phyloP scores from a whole-genome alignment of 345 rosid genomes.

The Nasturtium officinale region DNA sequence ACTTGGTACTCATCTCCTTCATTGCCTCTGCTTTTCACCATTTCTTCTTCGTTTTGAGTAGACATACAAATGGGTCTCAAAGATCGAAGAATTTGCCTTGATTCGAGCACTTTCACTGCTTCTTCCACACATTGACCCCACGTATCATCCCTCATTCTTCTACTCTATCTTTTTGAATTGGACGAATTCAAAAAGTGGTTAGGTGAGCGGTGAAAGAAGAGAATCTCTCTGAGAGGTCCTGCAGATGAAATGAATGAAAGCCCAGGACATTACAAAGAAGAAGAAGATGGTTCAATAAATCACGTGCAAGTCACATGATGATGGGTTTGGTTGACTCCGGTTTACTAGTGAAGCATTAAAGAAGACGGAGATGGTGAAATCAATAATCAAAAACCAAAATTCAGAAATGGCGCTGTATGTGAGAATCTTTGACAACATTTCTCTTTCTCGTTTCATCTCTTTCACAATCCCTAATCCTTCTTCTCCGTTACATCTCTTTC shows the following conservation, averaged over 20 bases:
- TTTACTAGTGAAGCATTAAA: constrained; percentile 10
- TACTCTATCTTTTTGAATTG: not conserved
- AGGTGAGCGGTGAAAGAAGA: not conserved
- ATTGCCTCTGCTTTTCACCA: not conserved
- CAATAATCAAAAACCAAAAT: not conserved
- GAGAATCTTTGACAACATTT: constrained; percentile 53
- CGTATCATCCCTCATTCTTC: constrained; percentile 41
- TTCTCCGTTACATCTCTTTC: constrained; percentile 36
- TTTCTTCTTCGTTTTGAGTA: constrained; percentile 16
- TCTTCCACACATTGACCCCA: constrained; percentile 80
- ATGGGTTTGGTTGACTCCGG: constrained; percentile 27
- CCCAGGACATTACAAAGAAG: not conserved
- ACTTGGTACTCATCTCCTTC: constrained; percentile 54
- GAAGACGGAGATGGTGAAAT: constrained; percentile 11
- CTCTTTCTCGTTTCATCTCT: constrained; percentile 68
- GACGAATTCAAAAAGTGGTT: not conserved
- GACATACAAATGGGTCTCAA: constrained; percentile 71
- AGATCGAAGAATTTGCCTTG: constrained; percentile 71
- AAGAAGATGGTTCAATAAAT: not conserved
- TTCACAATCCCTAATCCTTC: constrained; percentile 59
- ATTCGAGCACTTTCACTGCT: constrained; percentile 69
- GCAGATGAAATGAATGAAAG: not conserved
- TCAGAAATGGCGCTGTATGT: constrained; percentile 59
- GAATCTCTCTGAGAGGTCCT: not conserved
- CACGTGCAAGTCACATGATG: not conserved